Evolutionary conservation across 768 basidiomycete genomes (phyloP), one percentile per base, ranked within the genome.

Genomic region (Pseudohyphozyma bogoriensis): DNA sequence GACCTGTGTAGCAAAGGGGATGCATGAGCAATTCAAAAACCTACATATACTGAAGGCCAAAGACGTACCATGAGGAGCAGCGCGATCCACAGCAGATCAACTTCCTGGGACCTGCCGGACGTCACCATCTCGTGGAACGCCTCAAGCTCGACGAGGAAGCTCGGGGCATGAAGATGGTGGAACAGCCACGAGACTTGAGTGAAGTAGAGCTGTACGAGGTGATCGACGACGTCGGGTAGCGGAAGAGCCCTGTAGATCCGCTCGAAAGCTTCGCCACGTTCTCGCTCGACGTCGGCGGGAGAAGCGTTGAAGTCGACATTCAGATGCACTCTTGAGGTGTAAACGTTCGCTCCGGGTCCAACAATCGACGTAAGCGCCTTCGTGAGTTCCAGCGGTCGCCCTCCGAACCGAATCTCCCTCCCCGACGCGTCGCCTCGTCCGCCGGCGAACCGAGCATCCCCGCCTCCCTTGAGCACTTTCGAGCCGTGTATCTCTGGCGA

Each of bases 71-170:
- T 64, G 45, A 67, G 58, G n/a, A 67, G 62, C 20, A 67, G 55
- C 9, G 53, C 55, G 39, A 67, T 39, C 55, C 55, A 67, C 29
- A 49, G 35, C 13, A 53, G 47, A 51, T 67, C 66, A 33, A 67
- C 47, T 8, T 61, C 58, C 26, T 24, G 20, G 9, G 35, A 18
- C 22, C 62, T 49, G 7, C 32, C 40, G 33, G 52, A 51, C 20
- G 57, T 54, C 54, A 50, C 58, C 18, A 67, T 22, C 11, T 37
- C 20, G 35, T 67, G 47, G 31, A 67, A 67, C 18, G 56, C 59
- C 13, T 63, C 59, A 39, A 67, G 56, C 29, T 67, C 66, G 59
- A 56, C 50, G 13, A 62, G 57, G 57, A 67, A 67, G 24, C 57
- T 59, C 9, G 12, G 31, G 3, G 39, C 10, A 28, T 67, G 66